Evolutionary conservation across 2,329 filamentous ascomycete species (phyloP), one percentile per base, ranked within the genome.

Genomic region (Beauveria sp.): DNA sequence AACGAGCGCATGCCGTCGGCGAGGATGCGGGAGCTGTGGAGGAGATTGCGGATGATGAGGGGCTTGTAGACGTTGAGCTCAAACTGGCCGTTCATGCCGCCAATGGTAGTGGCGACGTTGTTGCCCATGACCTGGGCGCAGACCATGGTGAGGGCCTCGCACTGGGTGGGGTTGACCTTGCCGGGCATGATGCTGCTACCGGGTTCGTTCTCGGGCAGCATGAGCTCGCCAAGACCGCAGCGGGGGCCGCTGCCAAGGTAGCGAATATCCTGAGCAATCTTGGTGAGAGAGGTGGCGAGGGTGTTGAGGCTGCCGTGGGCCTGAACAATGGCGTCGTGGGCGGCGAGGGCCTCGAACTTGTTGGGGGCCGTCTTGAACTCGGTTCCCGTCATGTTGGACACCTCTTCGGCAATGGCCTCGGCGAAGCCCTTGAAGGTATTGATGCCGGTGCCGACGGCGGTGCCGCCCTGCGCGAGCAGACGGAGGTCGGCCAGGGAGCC

Each of bases 41-140:
- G 84, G 67, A 98, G 81, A 80, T 98, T 98, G 77, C 89, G 85
- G 77, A 98, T 98, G 74, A 99, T 84, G 63, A 98, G 85, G 49
- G 95, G 95, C 84, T 98, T 98, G 86, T 96, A 99, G 61, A 98
- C 95, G 78, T 98, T 99, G 68, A 99, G 85, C 79, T 98, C 95
- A 70, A 99, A 99, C 80, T 98, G 96, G 67, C 95, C 95, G 80
- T 95, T 96, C 81, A 96, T 96, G 72, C 93, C 95, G 65, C 92
- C 91, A 70, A 98, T 91, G 34, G 93, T 97, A 64, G 91, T 88
- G 43, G 95, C 91, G 60, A 92, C 89, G 74, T 98, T 88, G 83
- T 99, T 99, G 72, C 95, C 95, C 84, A 98, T 96, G 65, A 99
- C 93, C 78, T 99, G 95, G 22, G 91, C 87, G 80, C 93, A 97